Base-by-base conservation (phyloP, 148 eudicot species). In the Cornus suecica region DNA sequence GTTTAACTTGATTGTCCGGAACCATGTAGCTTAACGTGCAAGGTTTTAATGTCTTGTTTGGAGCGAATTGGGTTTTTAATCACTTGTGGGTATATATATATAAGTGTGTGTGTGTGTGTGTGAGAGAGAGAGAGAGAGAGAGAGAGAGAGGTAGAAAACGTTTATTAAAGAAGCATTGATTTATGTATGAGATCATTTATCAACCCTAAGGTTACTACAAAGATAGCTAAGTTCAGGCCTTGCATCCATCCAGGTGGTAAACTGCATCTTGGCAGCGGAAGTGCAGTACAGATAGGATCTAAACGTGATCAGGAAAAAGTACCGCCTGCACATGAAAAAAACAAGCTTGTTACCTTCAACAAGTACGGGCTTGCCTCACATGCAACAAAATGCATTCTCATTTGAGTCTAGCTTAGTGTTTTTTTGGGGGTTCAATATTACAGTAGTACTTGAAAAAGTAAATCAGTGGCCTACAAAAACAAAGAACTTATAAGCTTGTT, bases 191-290 rank as follows among this genome's bases (percentile, higher is more conserved):
- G 62, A 67, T 86, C 77, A 91, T 83, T 86, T 89, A 77, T 86
- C 89, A 45, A 94, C 90, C 81, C 91, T 90, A 14, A 94, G 92
- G 79, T 94, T 90, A 80, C 85, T 85, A 79, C 94, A 91, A 48
- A 94, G 92, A 82, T 94, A 88, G 31, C 97, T 91, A 73, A 94
- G 97, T 83, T 94, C 98, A 65, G 98, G 98, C 68, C 98, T 86
- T 9, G 87, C 91, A 67, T 85, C 81, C 92, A 91, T 90, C 98
- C 98, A 94, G 16, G 83, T 42, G 8, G 87, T 78, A 84, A 94
- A 94, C 34, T 75, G 82, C 75, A 84, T 85, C 77, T 84, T 87
- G 8, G 70, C 58, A 22, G 90, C 76, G 42, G 89, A 84, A 69
- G 82, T 86, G 81, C 89, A 74, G 80, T 90, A 90, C 8, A 94